Conservation (phyloP, 352 stramenopile species). For the Phytophthora tentaculata region DNA sequence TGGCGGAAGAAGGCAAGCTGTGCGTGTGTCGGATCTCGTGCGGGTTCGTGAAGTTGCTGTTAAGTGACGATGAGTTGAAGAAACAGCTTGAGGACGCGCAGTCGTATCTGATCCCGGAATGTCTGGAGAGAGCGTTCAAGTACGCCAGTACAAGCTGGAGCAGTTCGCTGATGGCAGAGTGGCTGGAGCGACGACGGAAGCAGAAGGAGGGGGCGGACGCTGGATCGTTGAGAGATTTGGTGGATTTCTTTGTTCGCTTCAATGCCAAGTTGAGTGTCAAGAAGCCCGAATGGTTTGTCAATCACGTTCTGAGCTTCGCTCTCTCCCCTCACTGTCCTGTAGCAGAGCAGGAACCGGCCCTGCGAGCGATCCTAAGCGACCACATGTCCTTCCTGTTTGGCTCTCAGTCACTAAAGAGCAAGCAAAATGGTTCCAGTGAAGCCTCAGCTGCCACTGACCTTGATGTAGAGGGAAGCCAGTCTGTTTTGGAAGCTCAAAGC, state of each 20-base stretch:
- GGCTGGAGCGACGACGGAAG: constrained; percentile 34
- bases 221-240: constrained; percentile 38
- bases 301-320: constrained; percentile 66
- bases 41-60: constrained; percentile 50
- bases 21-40: constrained; percentile 45
- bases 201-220: constrained; percentile 6
- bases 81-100: constrained; percentile 31
- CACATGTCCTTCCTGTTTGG: constrained; percentile 68
- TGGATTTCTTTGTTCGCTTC: constrained; percentile 52
- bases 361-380: constrained; percentile 43
- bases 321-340: constrained; percentile 43
- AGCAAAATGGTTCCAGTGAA: constrained; percentile 31
- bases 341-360: constrained; percentile 32
- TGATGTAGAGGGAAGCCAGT: constrained; percentile 32
- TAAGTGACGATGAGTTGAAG: constrained; percentile 41
- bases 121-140: constrained; percentile 59
- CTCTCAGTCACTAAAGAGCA: constrained; percentile 14
- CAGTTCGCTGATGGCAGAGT: constrained; percentile 43
- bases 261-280: constrained; percentile 60
- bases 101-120: constrained; percentile 52
- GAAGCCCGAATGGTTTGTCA: constrained; percentile 79
- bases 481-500: constrained; percentile 23
- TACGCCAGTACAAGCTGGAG: constrained; percentile 47
- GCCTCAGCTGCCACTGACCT: constrained; percentile 9
- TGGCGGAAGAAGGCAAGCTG: constrained; percentile 55